Percentiles rank a stretch among this genome's conserved stretches.
Evolutionary conservation across 768 basidiomycete species (phyloP).

Genomic region (Gyrodon lividus): DNA sequence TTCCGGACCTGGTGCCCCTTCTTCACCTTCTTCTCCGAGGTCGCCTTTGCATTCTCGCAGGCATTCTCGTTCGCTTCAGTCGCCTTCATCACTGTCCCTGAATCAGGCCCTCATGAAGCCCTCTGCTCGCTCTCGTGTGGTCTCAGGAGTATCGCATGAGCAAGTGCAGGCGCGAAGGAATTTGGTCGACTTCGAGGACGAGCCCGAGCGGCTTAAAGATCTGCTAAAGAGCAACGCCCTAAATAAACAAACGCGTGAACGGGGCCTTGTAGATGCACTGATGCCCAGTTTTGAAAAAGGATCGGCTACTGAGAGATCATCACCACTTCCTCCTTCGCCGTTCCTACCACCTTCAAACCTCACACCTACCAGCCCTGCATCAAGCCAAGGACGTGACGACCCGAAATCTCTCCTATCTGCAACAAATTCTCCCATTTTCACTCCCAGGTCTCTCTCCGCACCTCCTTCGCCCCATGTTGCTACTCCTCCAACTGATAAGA

Average conservation of each 20-base stretch:
- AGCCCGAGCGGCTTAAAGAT: conserved; percentile 72
- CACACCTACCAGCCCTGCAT: conserved; percentile 13
- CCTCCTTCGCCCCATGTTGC: conserved; percentile 33
- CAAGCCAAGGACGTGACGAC: conserved; percentile 26
- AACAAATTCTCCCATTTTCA: conserved; percentile 42
- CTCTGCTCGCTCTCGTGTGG: conserved; percentile 57
- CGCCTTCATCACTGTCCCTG: conserved; percentile 38
- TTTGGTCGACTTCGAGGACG: conserved; percentile 80
- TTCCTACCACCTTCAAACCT: conserved; percentile 2
- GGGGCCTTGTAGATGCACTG: conserved; percentile 32
- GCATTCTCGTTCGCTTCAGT: conserved; percentile 28
- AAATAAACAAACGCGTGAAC: conserved; percentile 31
- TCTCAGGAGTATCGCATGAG: conserved; percentile 70
- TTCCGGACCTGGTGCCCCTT: conserved; percentile 12
- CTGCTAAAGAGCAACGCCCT: conserved; percentile 57
- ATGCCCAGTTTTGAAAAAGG: conserved; percentile 32
- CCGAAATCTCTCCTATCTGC: conserved; percentile 47
- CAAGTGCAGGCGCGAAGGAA: conserved; percentile 76
- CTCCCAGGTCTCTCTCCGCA: conserved; percentile 38
- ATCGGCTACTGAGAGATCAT: conserved; percentile 20
- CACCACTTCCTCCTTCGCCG: conserved; percentile 15
- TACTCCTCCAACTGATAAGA: conserved; percentile 9
- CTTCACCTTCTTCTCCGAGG: conserved; percentile 22
- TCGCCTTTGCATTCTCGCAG: conserved; percentile 24
- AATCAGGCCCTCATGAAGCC: conserved; percentile 49